Evolutionary conservation across 176 grass and related monocot species (phyloP).

Genomic region (Coix lacrymajobi): DNA sequence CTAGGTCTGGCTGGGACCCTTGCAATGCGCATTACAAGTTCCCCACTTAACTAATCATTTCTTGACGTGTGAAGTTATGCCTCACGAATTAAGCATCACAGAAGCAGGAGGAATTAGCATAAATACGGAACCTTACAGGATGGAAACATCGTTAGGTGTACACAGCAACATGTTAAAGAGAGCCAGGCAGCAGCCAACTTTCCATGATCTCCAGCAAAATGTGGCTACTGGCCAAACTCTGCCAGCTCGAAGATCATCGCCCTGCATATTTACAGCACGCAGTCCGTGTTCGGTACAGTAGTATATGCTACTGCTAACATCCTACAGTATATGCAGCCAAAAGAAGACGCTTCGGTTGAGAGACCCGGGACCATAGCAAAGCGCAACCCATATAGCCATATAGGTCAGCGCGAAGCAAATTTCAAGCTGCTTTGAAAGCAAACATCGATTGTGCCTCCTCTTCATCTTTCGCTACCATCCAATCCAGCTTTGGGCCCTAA

Average conservation of each 20-base stretch:
- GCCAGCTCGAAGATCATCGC: neutral
- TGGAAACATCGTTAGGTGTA: neutral
- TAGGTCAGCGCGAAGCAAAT: neutral
- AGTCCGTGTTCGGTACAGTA: neutral
- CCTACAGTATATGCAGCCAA: neutral
- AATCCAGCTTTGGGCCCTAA: slow-evolving; percentile 77
- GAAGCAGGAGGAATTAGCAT: neutral
- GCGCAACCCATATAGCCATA: neutral
- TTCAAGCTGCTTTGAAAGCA: slow-evolving; percentile 29
- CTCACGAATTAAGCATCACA: neutral
- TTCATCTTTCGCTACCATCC: slow-evolving; percentile 63
- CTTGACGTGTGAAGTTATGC: neutral
- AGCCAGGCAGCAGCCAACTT: neutral
- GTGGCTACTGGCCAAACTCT: neutral
- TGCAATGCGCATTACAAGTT: too few relatives aligned
- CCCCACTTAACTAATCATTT: neutral
- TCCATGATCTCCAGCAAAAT: neutral
- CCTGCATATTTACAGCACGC: slow-evolving; percentile 13
- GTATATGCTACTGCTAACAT: neutral
- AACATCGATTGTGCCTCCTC: slow-evolving; percentile 18
- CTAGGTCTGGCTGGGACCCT: too few relatives aligned
- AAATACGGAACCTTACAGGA: neutral
- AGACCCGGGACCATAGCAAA: neutral
- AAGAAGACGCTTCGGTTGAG: neutral
- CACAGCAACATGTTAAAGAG: neutral